phyloP scores from a whole-genome alignment of 1,284 basidiomycete genomes.

The Naganishia sp. region DNA sequence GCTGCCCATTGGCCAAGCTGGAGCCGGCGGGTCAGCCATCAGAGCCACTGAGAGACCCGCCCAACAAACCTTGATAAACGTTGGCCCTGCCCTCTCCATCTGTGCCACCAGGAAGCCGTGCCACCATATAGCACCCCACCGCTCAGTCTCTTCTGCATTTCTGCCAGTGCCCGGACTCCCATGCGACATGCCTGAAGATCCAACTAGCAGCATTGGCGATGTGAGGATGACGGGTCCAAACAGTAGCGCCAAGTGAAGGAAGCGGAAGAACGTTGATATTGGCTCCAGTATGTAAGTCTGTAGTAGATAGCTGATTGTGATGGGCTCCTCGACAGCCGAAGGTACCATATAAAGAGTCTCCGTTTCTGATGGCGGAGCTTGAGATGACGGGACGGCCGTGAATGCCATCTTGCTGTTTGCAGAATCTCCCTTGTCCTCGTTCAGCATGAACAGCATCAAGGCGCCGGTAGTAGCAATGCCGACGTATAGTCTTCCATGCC shows the following conservation, averaged over 20 bases:
- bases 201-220: constrained; percentile 82
- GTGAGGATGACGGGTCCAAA: constrained; percentile 86
- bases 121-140: constrained; percentile 93
- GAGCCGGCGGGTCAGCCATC: not conserved
- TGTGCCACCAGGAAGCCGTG: constrained; percentile 81
- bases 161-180: constrained; percentile 46
- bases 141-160: constrained; percentile 61
- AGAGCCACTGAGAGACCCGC: not conserved
- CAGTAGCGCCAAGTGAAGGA: constrained; percentile 77
- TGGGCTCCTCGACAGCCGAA: constrained; percentile 3
- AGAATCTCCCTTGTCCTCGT: not conserved
- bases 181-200: constrained; percentile 42
- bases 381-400: not conserved
- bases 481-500: constrained; percentile 6
- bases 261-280: constrained; percentile 76
- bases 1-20: constrained; percentile 98
- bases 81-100: constrained; percentile 94
- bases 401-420: not conserved
- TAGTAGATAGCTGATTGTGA: constrained; percentile 5
- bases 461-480: constrained; percentile 12
- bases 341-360: not conserved
- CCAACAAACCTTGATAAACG: constrained; percentile 82
- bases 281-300: constrained; percentile 74
- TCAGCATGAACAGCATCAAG: constrained; percentile 11
- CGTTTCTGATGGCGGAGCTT: not conserved